Evolutionary conservation across 176 grass and related monocot species (phyloP).

Genomic region (Cenchrus fungigraminus): DNA sequence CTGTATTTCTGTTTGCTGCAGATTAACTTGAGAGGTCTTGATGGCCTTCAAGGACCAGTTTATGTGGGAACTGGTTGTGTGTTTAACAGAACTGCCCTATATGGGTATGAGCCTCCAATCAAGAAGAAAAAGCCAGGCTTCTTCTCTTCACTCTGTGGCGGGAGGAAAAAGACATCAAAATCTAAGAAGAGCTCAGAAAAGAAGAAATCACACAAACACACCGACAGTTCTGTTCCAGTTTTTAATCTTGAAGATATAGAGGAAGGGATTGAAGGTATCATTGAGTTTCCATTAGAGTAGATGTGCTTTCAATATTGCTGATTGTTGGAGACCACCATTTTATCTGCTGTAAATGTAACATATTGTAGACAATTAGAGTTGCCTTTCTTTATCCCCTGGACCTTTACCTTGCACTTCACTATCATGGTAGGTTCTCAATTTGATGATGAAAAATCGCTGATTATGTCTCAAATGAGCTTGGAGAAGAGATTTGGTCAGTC

Average conservation of each 20-base stretch:
- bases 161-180: conserved; percentile 69
- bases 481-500: conserved; percentile 98
- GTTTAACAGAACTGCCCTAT: conserved; percentile 93
- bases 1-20: conserved; percentile 46
- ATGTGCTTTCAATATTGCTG: not conserved
- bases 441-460: conserved; percentile 92
- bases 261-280: conserved; percentile 89
- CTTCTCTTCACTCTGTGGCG: conserved; percentile 77
- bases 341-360: not conserved
- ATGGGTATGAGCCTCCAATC: conserved; percentile 94
- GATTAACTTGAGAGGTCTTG: conserved; percentile 99
- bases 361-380: not conserved
- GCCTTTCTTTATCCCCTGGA: not conserved
- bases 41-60: conserved; percentile 94
- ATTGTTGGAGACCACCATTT: conserved; percentile 13
- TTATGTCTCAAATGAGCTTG: conserved; percentile 98
- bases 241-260: conserved; percentile 99
- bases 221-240: conserved; percentile 83
- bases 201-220: conserved; percentile 87
- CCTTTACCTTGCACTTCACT: conserved; percentile 11
- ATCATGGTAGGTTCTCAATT: conserved; percentile 73
- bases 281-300: conserved; percentile 21
- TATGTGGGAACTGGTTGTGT: conserved; percentile 99
- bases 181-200: conserved; percentile 77
- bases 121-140: conserved; percentile 71